Percentiles rank a stretch among this genome's conserved stretches.
Conservation (phyloP, 1,284 basidiomycete genomes). For the Puccinia coronata region DNA sequence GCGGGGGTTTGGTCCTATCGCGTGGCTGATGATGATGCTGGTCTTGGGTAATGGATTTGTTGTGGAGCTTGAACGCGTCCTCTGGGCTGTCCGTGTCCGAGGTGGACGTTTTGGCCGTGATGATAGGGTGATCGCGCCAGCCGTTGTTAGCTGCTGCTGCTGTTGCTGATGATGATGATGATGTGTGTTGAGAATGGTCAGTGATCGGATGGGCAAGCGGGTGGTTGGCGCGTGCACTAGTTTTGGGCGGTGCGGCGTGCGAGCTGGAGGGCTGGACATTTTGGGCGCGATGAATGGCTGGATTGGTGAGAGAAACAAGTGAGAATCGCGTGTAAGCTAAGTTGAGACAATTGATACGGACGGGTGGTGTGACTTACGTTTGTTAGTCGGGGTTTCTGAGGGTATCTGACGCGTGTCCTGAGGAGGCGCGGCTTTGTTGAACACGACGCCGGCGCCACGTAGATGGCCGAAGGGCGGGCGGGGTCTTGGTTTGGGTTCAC, state of each 20-base stretch:
- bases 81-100: slow-evolving; percentile 25
- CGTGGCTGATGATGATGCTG: neutral
- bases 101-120: neutral
- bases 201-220: neutral
- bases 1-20: neutral
- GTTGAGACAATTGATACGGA: neutral
- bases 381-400: neutral
- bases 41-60: neutral
- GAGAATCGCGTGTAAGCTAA: neutral
- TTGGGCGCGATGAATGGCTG: neutral
- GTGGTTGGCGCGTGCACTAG: no score
- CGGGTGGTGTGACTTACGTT: neutral
- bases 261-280: neutral
- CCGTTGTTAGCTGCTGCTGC: neutral
- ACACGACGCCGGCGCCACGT: neutral
- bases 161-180: no score
- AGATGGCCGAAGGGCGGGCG: neutral
- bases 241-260: neutral
- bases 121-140: neutral
- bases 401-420: no score
- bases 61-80: neutral
- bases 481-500: neutral
- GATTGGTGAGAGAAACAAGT: neutral
- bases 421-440: neutral
- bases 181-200: no score